These are phyloP conservation scores for Microdochium nivale DNA, from an alignment of 2,329 filamentous ascomycete species.

Conservation along the genomic window DNA sequence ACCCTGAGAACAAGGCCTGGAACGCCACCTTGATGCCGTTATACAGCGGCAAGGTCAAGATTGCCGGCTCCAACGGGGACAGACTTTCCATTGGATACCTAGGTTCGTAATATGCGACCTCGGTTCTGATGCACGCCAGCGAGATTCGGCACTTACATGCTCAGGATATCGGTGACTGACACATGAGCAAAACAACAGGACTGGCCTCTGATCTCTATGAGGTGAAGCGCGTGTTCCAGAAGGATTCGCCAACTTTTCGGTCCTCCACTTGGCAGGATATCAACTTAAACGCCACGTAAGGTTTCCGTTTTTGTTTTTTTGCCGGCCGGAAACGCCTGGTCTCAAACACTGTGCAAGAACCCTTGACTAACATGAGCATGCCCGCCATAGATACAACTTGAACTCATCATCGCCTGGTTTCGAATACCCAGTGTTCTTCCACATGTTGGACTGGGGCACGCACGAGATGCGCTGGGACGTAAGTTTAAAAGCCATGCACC, in stretches of 20 bases:
- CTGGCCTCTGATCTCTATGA: background rate
- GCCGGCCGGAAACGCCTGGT: no score
- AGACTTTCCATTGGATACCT: conserved; percentile 31
- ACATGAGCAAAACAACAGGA: background rate
- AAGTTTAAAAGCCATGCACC: background rate
- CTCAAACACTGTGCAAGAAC: no score
- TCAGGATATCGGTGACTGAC: background rate
- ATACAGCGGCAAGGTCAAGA: conserved; percentile 34
- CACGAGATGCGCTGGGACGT: conserved; percentile 2
- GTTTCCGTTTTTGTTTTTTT: no score
- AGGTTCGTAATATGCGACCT: conserved; percentile 5
- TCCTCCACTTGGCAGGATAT: background rate
- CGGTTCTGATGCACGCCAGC: no score
- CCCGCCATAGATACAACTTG: background rate
- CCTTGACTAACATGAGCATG: no score
- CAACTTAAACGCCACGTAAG: background rate
- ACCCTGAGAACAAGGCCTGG: conserved; percentile 10
- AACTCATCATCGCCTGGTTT: background rate
- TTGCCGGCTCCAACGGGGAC: conserved; percentile 30
- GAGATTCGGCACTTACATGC: no score
- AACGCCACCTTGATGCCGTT: conserved; percentile 25
- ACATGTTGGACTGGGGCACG: conserved; percentile 2
- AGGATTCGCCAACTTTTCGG: background rate
- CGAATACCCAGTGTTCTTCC: background rate
- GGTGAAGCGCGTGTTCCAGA: conserved; percentile 1